Percentiles rank a stretch among this genome's conserved stretches.
These are phyloP conservation scores for Pleurotus citrinopileatus DNA, from an alignment of 768 basidiomycete genomes.

Conservation along the genomic window DNA sequence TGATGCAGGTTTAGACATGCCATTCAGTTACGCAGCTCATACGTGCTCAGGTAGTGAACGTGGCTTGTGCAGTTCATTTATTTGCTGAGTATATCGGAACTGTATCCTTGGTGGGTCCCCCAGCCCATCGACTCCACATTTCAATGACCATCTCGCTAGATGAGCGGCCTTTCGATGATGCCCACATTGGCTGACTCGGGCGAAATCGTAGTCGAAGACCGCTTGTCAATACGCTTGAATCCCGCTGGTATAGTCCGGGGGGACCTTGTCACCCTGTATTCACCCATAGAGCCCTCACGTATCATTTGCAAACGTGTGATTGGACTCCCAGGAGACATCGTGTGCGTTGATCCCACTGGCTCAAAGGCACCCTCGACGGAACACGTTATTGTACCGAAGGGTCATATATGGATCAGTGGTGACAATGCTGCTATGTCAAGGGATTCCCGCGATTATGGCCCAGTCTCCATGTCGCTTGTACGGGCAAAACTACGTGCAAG, in stretches of 20 bases:
- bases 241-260: conserved; percentile 60
- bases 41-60: conserved; percentile 47
- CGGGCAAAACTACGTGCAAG: conserved; percentile 62
- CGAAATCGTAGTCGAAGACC: conserved; percentile 64
- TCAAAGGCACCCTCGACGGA: conserved; percentile 58
- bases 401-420: conserved; percentile 88
- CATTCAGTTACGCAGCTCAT: no score
- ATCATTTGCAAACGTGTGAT: conserved; percentile 87
- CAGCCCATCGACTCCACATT: conserved; percentile 8
- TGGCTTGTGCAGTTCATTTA: conserved; percentile 57
- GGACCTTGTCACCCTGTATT: conserved; percentile 70
- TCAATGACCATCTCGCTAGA: conserved; percentile 39
- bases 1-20: conserved; percentile 8
- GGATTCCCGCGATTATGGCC: conserved; percentile 93
- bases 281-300: conserved; percentile 63
- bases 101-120: conserved; percentile 43
- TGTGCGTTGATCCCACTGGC: conserved; percentile 88
- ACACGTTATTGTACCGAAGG: conserved; percentile 77
- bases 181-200: conserved; percentile 63
- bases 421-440: conserved; percentile 83
- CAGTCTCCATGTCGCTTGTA: conserved; percentile 81
- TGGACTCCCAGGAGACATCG: conserved; percentile 84
- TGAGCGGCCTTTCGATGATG: conserved; percentile 76
- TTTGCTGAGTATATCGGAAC: conserved; percentile 60
- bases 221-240: conserved; percentile 49